phyloP scores from a whole-genome alignment of 1,284 basidiomycete species.

The Psilocybe mexicana region DNA sequence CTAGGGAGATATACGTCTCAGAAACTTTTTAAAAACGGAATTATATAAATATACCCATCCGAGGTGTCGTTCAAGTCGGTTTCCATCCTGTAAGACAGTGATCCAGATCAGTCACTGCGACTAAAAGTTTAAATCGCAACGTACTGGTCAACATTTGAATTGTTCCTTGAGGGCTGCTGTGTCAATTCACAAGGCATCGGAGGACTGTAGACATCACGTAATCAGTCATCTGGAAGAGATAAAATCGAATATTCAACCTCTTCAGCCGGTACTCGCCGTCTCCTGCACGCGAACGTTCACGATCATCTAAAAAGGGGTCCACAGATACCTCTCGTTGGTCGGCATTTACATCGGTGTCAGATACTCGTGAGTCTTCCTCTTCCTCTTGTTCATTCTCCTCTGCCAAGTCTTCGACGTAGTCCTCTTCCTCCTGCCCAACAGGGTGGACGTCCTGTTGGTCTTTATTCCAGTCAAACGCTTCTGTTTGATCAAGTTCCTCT shows the following conservation, averaged over 20 bases:
- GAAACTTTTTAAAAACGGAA: too few species aligned
- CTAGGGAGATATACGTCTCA: too few species aligned
- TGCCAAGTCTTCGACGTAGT: constrained; percentile 23
- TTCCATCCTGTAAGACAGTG: too few species aligned
- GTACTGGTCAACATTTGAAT: constrained; percentile 20
- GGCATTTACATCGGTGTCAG: not conserved
- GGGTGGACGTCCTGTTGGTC: constrained; percentile 33
- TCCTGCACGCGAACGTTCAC: not conserved
- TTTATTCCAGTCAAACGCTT: constrained; percentile 33
- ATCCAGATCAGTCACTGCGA: too few species aligned
- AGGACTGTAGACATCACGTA: constrained; percentile 5
- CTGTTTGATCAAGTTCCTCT: constrained; percentile 35
- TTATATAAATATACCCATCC: too few species aligned
- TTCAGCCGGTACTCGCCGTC: constrained; percentile 15
- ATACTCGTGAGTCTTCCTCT: not conserved
- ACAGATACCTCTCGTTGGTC: not conserved
- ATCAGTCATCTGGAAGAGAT: not conserved
- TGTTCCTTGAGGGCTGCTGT: constrained; percentile 4
- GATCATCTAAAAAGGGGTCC: constrained; percentile 18
- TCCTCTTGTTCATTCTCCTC: constrained; percentile 10
- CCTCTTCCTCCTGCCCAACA: constrained; percentile 27
- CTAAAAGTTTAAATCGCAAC: not conserved
- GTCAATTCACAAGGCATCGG: constrained; percentile 4
- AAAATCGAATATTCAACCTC: constrained; percentile 4
- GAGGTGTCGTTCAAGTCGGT: too few species aligned